Base-by-base conservation (phyloP, 2,329 filamentous ascomycete species). In the Sphaerulina musiva region DNA sequence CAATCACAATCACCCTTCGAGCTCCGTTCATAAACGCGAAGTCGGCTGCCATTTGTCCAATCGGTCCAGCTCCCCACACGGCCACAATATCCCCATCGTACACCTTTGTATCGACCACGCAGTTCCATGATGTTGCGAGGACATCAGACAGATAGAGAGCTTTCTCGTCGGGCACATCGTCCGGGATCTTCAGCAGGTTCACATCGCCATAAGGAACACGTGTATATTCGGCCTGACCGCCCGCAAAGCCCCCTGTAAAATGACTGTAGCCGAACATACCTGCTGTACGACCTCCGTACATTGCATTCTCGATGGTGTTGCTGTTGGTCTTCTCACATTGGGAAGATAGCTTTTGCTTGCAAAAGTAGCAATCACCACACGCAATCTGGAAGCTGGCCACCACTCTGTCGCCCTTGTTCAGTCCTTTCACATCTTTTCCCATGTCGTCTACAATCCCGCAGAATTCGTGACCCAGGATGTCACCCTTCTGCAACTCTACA, bases 321-420 rank as follows among this genome's bases (percentile, higher is more conserved):
- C 82, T 74, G 69, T 89, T 93, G 0, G 89, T 95, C 70, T 77
- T 81, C 65, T 90, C 87, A 69, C 89, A 95, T 65, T 89, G 84
- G 12, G 85, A 89, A 0, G 84, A 87, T 1, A 89, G 76, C 69
- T 89, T 89, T 72, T 87, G 80, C 60, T 85, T 79, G 75, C 89
- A 95, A 70, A 84, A 91, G 70, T 81, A 85, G 74, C 90, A 95
- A 14, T 73, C 67, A 48, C 74, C 77, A 59, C 75, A 80, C 7
- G 89, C 87, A 66, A 95, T 93, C 69, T 93, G 89, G 75, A 95
- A 95, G 8, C 84, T 87, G 0, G 86, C 89, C 1, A 95, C 89
- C 17, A 93, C 90, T 31, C 89, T 69, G 57, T 78, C 73, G 11
- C 61, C 68, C 54, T 73, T 74, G 62, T 73, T 67, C 53, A 76